Conservation (phyloP, 345 rosid genomes). For the Linum usitatissimum region DNA sequence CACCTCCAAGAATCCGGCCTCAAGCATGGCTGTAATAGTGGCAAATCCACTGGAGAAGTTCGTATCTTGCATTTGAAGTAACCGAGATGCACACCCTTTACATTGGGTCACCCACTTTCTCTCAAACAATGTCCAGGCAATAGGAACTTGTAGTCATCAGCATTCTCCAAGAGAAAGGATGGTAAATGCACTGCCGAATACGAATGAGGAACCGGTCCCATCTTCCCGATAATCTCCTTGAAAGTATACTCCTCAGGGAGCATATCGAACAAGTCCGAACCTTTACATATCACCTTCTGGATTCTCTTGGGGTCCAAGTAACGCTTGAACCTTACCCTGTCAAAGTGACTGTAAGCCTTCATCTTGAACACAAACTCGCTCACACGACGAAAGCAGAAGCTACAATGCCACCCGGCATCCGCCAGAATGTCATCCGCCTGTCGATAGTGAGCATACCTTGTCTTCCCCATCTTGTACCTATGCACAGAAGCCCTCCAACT, state of each 20-base stretch:
- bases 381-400: constrained; percentile 29
- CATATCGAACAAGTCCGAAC: constrained; percentile 29
- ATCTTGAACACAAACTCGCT: constrained; percentile 29
- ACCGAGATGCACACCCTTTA: constrained; percentile 13
- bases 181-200: constrained; percentile 28
- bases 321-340: constrained; percentile 22
- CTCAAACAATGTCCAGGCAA: constrained; percentile 31
- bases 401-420: constrained; percentile 34
- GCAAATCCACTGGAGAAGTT: constrained; percentile 10
- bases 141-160: constrained; percentile 19
- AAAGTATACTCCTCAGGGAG: constrained; percentile 31
- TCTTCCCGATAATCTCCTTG: constrained; percentile 25
- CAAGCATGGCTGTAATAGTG: constrained; percentile 14
- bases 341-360: constrained; percentile 32
- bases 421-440: constrained; percentile 20
- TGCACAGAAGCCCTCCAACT: constrained; percentile 34
- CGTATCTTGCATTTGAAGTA: constrained; percentile 11
- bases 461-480: constrained; percentile 19
- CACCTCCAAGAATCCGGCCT: constrained; percentile 18
- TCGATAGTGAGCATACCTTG: constrained; percentile 26
- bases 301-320: constrained; percentile 21
- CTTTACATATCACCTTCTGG: constrained; percentile 27
- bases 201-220: constrained; percentile 25
- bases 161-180: constrained; percentile 19
- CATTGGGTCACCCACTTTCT: constrained; percentile 36